phyloP scores from a whole-genome alignment of 257 asterid genomes.

The Buddleja alternifolia region DNA sequence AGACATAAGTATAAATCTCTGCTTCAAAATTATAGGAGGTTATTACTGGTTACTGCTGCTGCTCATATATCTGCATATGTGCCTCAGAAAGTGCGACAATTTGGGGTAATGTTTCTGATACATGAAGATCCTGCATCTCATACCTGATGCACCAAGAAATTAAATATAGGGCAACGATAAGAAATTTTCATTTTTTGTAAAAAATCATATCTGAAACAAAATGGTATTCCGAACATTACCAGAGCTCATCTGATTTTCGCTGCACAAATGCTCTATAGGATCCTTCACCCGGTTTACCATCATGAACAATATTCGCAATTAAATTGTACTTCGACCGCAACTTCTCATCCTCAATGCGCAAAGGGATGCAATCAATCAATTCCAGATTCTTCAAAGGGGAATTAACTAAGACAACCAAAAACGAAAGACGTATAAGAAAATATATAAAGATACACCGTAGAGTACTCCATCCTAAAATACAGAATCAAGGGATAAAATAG shows the following conservation, averaged over 20 bases:
- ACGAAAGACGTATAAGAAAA: neutral
- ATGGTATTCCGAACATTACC: constrained; percentile 47
- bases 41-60: constrained; percentile 63
- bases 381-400: constrained; percentile 98
- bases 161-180: neutral
- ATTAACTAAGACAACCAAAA: constrained; percentile 53
- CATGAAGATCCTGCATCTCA: constrained; percentile 98
- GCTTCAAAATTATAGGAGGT: constrained; percentile 1
- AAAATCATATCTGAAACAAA: neutral
- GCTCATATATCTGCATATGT: constrained; percentile 96
- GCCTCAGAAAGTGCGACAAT: constrained; percentile 96
- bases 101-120: constrained; percentile 89
- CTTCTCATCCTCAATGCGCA: constrained; percentile 63
- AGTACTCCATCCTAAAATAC: neutral
- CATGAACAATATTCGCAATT: constrained; percentile 81
- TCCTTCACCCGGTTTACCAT: constrained; percentile 82
- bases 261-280: constrained; percentile 94
- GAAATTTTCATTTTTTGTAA: neutral
- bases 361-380: constrained; percentile 85
- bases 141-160: constrained; percentile 55
- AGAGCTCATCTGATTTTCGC: constrained; percentile 89
- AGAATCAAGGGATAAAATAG: neutral
- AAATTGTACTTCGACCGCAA: constrained; percentile 83
- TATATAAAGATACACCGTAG: constrained; percentile 13
- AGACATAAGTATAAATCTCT: constrained; percentile 2